These are phyloP conservation scores for Phialophora verrucosa DNA, from an alignment of 2,329 filamentous ascomycete species.

Conservation along the genomic window DNA sequence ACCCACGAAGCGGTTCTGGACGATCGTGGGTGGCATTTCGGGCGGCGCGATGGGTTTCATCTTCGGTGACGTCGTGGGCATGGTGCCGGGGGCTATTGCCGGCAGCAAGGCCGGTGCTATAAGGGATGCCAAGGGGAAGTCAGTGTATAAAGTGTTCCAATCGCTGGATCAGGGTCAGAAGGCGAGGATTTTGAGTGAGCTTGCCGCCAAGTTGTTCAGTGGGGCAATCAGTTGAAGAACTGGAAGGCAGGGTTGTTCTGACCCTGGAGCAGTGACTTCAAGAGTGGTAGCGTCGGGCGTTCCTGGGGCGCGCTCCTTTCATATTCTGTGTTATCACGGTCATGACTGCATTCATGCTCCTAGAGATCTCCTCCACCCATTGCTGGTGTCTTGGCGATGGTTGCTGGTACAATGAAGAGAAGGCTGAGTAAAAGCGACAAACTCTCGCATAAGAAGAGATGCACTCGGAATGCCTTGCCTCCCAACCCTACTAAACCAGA, in stretches of 20 bases:
- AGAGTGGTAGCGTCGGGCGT: neutral
- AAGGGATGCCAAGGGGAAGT: slow-evolving; percentile 89
- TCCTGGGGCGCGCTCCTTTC: neutral
- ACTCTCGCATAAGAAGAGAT: neutral
- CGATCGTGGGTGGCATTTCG: slow-evolving; percentile 79
- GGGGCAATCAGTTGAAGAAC: slow-evolving; percentile 39
- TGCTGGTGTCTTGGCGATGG: neutral
- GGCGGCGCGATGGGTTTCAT: slow-evolving; percentile 95
- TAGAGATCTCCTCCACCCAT: neutral
- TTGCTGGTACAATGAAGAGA: neutral
- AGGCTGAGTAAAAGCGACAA: neutral
- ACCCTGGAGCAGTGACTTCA: neutral
- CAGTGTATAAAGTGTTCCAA: slow-evolving; percentile 87
- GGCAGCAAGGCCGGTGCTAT: slow-evolving; percentile 91
- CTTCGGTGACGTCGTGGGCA: slow-evolving; percentile 86
- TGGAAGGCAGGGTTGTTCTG: neutral
- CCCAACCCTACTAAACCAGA: neutral
- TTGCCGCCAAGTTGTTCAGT: slow-evolving; percentile 81
- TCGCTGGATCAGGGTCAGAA: slow-evolving; percentile 84
- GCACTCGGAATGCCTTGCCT: neutral
- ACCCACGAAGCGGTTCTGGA: slow-evolving; percentile 81
- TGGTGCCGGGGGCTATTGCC: slow-evolving; percentile 87
- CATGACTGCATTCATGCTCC: neutral
- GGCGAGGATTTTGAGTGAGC: slow-evolving; percentile 77
- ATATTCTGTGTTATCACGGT: neutral